Base-by-base conservation (phyloP, 2,329 filamentous ascomycete species). In the Diaporthe ilicicola region DNA sequence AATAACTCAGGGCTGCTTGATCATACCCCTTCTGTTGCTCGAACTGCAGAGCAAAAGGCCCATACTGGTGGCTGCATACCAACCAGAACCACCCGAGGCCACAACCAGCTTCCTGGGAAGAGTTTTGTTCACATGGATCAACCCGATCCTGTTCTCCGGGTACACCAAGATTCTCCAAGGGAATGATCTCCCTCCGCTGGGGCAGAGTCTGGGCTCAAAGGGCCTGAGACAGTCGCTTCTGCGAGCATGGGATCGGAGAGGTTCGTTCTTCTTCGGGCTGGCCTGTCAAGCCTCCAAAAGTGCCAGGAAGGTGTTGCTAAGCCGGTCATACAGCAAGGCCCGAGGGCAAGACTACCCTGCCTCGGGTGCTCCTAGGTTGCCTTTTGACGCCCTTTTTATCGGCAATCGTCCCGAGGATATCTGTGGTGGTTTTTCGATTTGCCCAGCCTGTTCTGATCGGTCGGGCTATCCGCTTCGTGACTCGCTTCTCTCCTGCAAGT, bases 371-470 rank as follows among this genome's bases (percentile, higher is more conserved):
- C 19, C 64, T 81, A 2, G 74, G 50, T 29, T 79, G 76, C 67
- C 74, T 82, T 24, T 73, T 71, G 9, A 22, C 10, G 4, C 78
- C 78, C 0, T 79, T 84, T 39, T 17, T 79, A 4, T 50, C 74
- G 7, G 78, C 79, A 2, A 74, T 81, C n/a, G 54, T 80, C 0
- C 80, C 81, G 4, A 79, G 83, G 9, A 44, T 85, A 0, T 78
- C 79, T 29, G 73, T 84, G 15, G 79, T 82, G 17, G 9, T 76
- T 1, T 85, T 84, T 69, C 78, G 80, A 5, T 85, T 82, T 59
- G 77, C 79, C 0, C 84, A 85, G 70, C 80, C 83, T 5, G 56
- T 81, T 2, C 74, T 85, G 2, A 84, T 85, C 44, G 79, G 78
- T 24, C 67, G 76, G 5, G 75, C 79, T 0, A 84, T 85, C 61